Conservation (phyloP, 495 filamentous ascomycete species). For the Penicillium psychrofluorescens region DNA sequence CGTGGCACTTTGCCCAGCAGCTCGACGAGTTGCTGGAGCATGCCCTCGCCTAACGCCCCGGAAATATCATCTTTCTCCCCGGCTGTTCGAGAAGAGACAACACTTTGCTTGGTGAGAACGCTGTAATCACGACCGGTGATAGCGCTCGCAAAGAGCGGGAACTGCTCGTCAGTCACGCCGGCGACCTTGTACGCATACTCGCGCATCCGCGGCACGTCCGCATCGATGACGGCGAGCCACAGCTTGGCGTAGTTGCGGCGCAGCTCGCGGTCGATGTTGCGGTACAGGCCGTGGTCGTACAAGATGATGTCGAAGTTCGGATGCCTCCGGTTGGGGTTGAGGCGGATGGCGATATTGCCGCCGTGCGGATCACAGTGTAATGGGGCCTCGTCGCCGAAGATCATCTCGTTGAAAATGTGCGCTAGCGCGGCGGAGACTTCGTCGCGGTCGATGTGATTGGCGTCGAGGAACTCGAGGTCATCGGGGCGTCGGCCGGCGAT, state of each 20-base stretch:
- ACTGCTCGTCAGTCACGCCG: slow-evolving; percentile 83
- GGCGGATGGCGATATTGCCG: slow-evolving; percentile 90
- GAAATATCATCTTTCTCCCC: slow-evolving; percentile 78
- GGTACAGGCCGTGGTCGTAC: slow-evolving; percentile 97
- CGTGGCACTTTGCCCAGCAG: slow-evolving; percentile 82
- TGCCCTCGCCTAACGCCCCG: slow-evolving; percentile 73
- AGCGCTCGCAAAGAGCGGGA: slow-evolving; percentile 89
- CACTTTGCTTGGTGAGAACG: slow-evolving; percentile 53
- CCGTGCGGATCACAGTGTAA: slow-evolving; percentile 98
- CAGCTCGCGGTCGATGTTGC: slow-evolving; percentile 73
- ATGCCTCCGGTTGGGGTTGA: slow-evolving; percentile 48
- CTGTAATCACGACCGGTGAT: slow-evolving; percentile 92
- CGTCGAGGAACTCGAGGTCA: slow-evolving; percentile 79
- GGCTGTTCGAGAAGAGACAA: slow-evolving; percentile 55
- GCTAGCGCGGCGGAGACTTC: slow-evolving; percentile 92
- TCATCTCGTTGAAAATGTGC: slow-evolving; percentile 98
- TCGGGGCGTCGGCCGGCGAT: slow-evolving; percentile 82
- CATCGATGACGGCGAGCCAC: slow-evolving; percentile 92
- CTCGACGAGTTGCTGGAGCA: slow-evolving; percentile 81
- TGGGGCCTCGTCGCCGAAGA: slow-evolving; percentile 83
- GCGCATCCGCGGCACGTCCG: slow-evolving; percentile 75
- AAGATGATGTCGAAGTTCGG: slow-evolving; percentile 96
- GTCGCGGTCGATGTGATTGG: slow-evolving; percentile 82
- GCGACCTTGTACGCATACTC: slow-evolving; percentile 84
- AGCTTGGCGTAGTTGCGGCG: slow-evolving; percentile 90